Evolutionary conservation across 768 basidiomycete species (phyloP).

Genomic region (Amanita molliuscula): DNA sequence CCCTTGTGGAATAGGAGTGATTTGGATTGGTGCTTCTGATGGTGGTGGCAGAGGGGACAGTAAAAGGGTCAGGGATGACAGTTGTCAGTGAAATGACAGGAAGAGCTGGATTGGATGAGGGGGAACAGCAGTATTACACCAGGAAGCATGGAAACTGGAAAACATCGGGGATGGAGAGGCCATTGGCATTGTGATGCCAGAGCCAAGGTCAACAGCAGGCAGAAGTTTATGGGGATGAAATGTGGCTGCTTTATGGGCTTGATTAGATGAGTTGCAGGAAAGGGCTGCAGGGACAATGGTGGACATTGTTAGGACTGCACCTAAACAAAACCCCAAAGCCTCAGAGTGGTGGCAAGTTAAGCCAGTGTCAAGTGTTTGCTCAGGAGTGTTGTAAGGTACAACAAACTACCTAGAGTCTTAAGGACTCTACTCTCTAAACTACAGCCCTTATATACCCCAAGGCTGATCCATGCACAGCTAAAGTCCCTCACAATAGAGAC

Average conservation of each 20-base stretch:
- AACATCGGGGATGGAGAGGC: constrained; percentile 15
- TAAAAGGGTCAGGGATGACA: constrained; percentile 13
- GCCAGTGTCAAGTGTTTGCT: too few relatives aligned
- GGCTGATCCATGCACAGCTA: too few relatives aligned
- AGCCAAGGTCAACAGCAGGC: constrained; percentile 12
- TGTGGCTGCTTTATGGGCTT: constrained; percentile 17
- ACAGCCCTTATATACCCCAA: too few relatives aligned
- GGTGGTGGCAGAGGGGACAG: constrained; percentile 8
- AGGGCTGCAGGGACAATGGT: constrained; percentile 21
- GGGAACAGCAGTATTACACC: constrained; percentile 28
- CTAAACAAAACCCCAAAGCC: too few relatives aligned
- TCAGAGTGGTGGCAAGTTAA: too few relatives aligned
- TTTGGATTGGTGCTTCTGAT: constrained; percentile 1
- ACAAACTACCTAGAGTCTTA: too few relatives aligned
- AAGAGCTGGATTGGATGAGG: constrained; percentile 23
- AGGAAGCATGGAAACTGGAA: constrained; percentile 22
- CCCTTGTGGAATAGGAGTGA: background rate
- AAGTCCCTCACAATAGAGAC: too few relatives aligned
- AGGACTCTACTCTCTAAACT: too few relatives aligned
- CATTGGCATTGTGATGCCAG: constrained; percentile 9
- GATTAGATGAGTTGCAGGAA: constrained; percentile 20
- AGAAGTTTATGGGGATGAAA: constrained; percentile 13
- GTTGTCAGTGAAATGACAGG: background rate
- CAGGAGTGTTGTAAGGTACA: too few relatives aligned
- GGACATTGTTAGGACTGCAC: constrained; percentile 11